phyloP scores from a whole-genome alignment of 805 yeast species.

The Isabelozyma pseudorhagii region DNA sequence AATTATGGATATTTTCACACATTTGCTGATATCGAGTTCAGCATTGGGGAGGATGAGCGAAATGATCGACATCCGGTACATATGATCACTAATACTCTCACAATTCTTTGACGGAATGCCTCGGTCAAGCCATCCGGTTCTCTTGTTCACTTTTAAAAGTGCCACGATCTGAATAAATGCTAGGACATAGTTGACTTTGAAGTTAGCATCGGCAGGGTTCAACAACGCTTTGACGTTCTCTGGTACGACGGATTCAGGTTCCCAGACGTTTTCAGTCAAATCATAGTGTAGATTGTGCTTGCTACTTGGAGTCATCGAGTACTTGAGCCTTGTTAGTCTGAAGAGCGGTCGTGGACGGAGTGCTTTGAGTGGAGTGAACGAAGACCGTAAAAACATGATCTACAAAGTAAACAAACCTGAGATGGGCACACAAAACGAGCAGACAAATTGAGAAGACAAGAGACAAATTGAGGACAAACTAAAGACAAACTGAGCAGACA shows the following conservation, averaged over 20 bases:
- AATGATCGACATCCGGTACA: constrained; percentile 89
- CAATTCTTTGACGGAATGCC: constrained; percentile 45
- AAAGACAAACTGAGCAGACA: background rate
- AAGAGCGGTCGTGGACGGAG: no score
- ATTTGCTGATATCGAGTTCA: constrained; percentile 58
- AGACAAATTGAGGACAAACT: background rate
- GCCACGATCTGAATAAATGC: constrained; percentile 65
- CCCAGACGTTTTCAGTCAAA: constrained; percentile 37
- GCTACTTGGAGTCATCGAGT: background rate
- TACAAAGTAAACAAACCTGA: background rate
- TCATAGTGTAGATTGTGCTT: background rate
- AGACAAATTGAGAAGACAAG: background rate
- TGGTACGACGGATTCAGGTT: constrained; percentile 54
- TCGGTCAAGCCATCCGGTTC: constrained; percentile 94
- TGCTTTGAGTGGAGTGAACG: no score
- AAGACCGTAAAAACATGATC: background rate
- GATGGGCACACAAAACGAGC: background rate
- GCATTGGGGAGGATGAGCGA: constrained; percentile 60
- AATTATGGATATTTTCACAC: constrained; percentile 81
- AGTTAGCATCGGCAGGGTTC: constrained; percentile 17
- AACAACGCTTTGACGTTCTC: constrained; percentile 37
- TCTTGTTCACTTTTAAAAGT: constrained; percentile 68
- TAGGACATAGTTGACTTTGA: constrained; percentile 46
- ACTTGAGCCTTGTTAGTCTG: background rate
- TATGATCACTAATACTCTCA: constrained; percentile 87